A percentile compares a stretch with the other conserved stretches of the same genome.
phyloP scores from a whole-genome alignment of 805 yeast species.

The Scheffersomyces coipomensis region DNA sequence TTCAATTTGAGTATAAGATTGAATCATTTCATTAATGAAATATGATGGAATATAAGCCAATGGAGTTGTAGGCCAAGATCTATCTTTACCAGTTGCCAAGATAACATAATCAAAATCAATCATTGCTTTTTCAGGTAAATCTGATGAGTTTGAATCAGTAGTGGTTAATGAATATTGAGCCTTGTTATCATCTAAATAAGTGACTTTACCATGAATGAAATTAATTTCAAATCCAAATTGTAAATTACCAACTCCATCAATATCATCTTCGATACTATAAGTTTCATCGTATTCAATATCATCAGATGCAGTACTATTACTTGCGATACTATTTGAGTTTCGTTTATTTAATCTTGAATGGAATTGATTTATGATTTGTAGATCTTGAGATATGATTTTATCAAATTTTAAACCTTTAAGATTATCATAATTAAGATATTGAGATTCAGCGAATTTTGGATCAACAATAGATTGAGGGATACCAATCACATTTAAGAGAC shows the following conservation, averaged over 20 bases:
- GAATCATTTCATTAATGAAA: conserved; percentile 43
- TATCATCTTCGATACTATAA: neutral
- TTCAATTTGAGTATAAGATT: conserved; percentile 27
- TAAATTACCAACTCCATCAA: conserved; percentile 1
- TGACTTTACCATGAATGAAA: conserved; percentile 33
- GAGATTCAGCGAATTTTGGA: conserved; percentile 35
- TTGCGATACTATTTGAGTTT: too few relatives aligned
- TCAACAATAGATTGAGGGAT: conserved; percentile 40
- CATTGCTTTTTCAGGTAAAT: conserved; percentile 7
- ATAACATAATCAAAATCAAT: conserved; percentile 47
- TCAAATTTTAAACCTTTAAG: conserved; percentile 28
- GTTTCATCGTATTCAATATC: neutral
- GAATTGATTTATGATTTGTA: conserved; percentile 1
- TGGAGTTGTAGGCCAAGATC: conserved; percentile 57
- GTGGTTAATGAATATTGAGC: conserved; percentile 25
- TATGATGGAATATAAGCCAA: conserved; percentile 30
- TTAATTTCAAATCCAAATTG: conserved; percentile 18
- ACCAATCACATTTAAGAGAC: conserved; percentile 38
- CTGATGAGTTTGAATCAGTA: conserved; percentile 1
- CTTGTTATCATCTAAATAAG: conserved; percentile 18
- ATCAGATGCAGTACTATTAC: neutral
- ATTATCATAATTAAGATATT: conserved; percentile 31
- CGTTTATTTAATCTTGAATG: too few relatives aligned
- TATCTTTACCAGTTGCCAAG: conserved; percentile 48
- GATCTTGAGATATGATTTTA: conserved; percentile 18